These are phyloP conservation scores for Actinidia chinensis DNA, from an alignment of 179 eudicot genomes.

Conservation along the genomic window DNA sequence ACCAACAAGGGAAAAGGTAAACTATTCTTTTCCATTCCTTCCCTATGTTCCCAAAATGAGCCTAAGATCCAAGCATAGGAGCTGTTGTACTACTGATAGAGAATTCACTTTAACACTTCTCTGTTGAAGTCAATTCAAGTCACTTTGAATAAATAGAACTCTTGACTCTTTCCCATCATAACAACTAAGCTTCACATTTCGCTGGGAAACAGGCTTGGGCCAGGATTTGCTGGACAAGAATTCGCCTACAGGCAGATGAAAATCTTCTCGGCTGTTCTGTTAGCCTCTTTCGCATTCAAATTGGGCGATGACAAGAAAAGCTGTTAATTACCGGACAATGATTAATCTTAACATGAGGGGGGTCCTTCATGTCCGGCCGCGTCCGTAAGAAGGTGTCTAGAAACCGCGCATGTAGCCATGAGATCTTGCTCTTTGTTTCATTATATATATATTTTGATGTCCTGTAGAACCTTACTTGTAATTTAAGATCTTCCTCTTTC, in stretches of 20 bases:
- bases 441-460: not conserved
- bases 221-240: slow-evolving; percentile 39
- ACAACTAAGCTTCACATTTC: not conserved
- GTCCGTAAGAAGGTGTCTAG: not conserved
- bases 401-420: not conserved
- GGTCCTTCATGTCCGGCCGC: slow-evolving; percentile 25
- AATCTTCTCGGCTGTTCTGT: slow-evolving; percentile 34
- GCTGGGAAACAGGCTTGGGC: slow-evolving; percentile 37
- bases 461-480: not conserved
- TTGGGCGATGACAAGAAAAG: slow-evolving; percentile 31
- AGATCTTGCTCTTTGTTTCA: not conserved
- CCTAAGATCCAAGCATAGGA: no score
- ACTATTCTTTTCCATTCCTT: no score
- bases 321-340: slow-evolving; percentile 37
- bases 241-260: slow-evolving; percentile 49
- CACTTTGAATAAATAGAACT: not conserved
- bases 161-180: not conserved
- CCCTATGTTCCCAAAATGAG: no score
- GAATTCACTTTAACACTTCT: no score
- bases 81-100: no score
- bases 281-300: slow-evolving; percentile 29
- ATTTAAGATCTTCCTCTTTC: not conserved
- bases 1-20: no score
- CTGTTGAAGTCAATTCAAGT: not conserved
- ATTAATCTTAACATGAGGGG: slow-evolving; percentile 29